phyloP scores from a whole-genome alignment of 2,329 filamentous ascomycete genomes.

The Botrytis aclada region DNA sequence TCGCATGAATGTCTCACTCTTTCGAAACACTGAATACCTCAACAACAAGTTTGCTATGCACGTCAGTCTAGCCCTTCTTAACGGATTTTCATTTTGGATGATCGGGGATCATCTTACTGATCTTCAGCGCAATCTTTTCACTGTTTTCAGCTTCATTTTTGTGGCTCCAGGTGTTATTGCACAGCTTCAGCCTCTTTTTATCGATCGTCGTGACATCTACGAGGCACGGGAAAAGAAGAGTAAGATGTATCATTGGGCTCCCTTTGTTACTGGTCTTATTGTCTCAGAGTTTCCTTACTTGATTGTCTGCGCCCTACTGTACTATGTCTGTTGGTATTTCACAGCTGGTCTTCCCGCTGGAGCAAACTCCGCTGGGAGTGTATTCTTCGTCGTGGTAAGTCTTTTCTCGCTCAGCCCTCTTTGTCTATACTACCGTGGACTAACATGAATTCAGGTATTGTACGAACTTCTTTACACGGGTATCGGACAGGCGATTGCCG shows the following conservation, averaged over 20 bases:
- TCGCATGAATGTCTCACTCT: constrained; percentile 49
- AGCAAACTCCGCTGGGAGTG: constrained; percentile 48
- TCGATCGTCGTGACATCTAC: constrained; percentile 55
- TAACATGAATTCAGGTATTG: background rate
- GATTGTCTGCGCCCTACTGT: constrained; percentile 44
- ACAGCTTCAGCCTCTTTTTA: constrained; percentile 57
- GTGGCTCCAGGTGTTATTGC: constrained; percentile 57
- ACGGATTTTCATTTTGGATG: constrained; percentile 61
- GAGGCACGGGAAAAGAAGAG: constrained; percentile 58
- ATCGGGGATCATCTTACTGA: constrained; percentile 52
- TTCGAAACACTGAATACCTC: constrained; percentile 58
- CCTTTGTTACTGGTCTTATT: constrained; percentile 53
- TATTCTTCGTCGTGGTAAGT: constrained; percentile 48
- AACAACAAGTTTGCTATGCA: constrained; percentile 52
- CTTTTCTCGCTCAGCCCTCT: background rate
- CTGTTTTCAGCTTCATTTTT: constrained; percentile 62
- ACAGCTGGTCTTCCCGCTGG: constrained; percentile 50
- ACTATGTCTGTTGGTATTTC: constrained; percentile 56
- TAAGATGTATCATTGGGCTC: constrained; percentile 60
- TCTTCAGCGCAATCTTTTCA: constrained; percentile 56
- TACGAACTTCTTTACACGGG: constrained; percentile 48
- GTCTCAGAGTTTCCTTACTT: constrained; percentile 48
- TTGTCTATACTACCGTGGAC: background rate
- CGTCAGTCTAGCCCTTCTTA: constrained; percentile 54
- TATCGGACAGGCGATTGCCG: constrained; percentile 60